Evolutionary conservation across 768 basidiomycete genomes (phyloP).

Genomic region (Piloderma croceum): DNA sequence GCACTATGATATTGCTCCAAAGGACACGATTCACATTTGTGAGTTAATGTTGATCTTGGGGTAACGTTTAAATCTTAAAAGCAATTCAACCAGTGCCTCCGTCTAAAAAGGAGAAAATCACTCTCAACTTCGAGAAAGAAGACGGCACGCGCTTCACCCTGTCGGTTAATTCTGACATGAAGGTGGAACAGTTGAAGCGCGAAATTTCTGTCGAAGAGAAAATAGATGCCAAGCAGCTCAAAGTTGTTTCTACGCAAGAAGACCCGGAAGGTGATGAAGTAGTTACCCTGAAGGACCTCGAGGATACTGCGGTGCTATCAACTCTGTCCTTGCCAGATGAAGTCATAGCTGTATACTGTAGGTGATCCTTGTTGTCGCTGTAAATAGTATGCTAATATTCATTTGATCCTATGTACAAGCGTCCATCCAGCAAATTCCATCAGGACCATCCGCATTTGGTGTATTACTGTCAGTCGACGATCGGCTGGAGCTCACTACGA

Average conservation of each 20-base stretch:
- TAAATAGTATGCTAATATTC: too few relatives aligned
- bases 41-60: conserved; percentile 1
- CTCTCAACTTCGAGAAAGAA: not conserved
- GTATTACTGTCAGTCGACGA: too few relatives aligned
- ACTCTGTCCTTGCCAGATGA: not conserved
- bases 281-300: not conserved
- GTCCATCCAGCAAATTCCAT: too few relatives aligned
- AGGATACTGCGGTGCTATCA: not conserved
- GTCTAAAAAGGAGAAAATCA: not conserved
- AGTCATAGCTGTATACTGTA: not conserved
- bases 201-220: conserved; percentile 10
- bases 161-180: not conserved
- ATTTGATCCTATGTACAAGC: too few relatives aligned
- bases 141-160: not conserved
- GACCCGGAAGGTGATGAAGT: not conserved
- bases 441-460: too few relatives aligned
- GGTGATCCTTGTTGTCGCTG: not conserved
- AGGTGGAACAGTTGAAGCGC: conserved; percentile 6
- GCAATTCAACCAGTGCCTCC: conserved; percentile 13
- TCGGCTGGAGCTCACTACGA: too few relatives aligned
- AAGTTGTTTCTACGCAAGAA: not conserved
- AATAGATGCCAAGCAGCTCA: conserved; percentile 5
- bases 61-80: not conserved
- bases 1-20: too few relatives aligned
- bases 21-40: conserved; percentile 7